Percentiles rank a stretch among this genome's conserved stretches.
phyloP scores from a whole-genome alignment of 371 early-diverging fungal species.

The Globomyces sp. region DNA sequence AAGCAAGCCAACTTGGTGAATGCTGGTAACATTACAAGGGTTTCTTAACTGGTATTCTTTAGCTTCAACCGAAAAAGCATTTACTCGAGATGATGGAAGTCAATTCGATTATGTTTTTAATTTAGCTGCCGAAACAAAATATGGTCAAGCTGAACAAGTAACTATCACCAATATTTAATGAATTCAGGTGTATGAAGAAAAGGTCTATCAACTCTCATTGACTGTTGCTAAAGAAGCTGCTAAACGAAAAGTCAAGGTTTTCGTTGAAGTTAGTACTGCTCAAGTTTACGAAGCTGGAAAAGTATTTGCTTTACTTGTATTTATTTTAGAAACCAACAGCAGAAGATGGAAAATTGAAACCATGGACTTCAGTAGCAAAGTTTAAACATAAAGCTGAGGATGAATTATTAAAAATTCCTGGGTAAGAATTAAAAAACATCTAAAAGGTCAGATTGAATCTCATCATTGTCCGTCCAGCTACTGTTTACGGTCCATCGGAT shows the following conservation, averaged over 20 bases:
- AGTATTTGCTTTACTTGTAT: slow-evolving; percentile 39
- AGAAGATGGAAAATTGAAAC: slow-evolving; percentile 72
- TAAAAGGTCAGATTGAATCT: slow-evolving; percentile 57
- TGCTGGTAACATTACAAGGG: slow-evolving; percentile 53
- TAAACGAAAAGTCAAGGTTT: slow-evolving; percentile 66
- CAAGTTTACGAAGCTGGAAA: slow-evolving; percentile 82
- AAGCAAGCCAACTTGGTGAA: slow-evolving; percentile 79
- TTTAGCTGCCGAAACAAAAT: slow-evolving; percentile 88
- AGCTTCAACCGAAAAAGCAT: slow-evolving; percentile 73
- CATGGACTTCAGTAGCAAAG: slow-evolving; percentile 79
- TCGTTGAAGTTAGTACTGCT: slow-evolving; percentile 82
- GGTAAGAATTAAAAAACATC: slow-evolving; percentile 32
- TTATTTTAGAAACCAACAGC: slow-evolving; percentile 61
- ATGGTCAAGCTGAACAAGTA: slow-evolving; percentile 79
- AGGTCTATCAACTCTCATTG: slow-evolving; percentile 70
- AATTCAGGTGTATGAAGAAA: slow-evolving; percentile 75
- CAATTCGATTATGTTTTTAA: slow-evolving; percentile 88
- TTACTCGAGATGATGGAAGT: slow-evolving; percentile 61
- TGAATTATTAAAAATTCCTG: slow-evolving; percentile 60
- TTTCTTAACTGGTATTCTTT: neutral
- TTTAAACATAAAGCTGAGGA: slow-evolving; percentile 80
- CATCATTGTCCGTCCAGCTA: slow-evolving; percentile 84
- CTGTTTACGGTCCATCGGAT: slow-evolving; percentile 86
- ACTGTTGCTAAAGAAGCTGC: slow-evolving; percentile 81
- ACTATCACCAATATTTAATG: neutral